These are phyloP conservation scores for Clonostachys sp. DNA, from an alignment of 2,329 filamentous ascomycete species.

Conservation along the genomic window DNA sequence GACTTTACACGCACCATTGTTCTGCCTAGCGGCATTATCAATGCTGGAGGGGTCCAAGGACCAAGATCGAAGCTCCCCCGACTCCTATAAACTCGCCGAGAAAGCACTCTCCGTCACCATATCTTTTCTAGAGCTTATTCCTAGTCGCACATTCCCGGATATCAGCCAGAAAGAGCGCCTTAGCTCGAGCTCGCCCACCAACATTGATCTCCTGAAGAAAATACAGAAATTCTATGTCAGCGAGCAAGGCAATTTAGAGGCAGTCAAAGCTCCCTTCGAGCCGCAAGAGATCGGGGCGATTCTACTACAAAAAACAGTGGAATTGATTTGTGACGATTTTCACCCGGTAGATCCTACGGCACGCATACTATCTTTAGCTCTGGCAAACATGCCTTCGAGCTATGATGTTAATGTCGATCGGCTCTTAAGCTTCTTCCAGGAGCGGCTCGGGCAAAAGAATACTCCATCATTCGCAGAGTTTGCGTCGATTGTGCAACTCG, in stretches of 20 bases:
- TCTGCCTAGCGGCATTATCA: conserved; percentile 52
- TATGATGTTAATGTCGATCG: conserved; percentile 36
- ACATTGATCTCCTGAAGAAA: conserved; percentile 50
- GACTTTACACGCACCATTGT: conserved; percentile 74
- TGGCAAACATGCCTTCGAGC: conserved; percentile 44
- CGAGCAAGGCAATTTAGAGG: conserved; percentile 66
- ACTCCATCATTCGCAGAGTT: conserved; percentile 48
- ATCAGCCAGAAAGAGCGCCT: neutral
- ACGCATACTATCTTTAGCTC: conserved; percentile 52
- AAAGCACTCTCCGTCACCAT: conserved; percentile 43
- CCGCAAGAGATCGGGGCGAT: conserved; percentile 53
- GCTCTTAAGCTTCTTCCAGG: conserved; percentile 46
- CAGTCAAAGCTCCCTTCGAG: conserved; percentile 53
- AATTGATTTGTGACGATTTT: conserved; percentile 24
- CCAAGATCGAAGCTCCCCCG: conserved; percentile 16
- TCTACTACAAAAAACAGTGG: conserved; percentile 56
- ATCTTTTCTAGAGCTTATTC: conserved; percentile 58
- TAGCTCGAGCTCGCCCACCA: conserved; percentile 10
- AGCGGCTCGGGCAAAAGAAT: conserved; percentile 31
- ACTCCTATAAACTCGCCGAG: conserved; percentile 27
- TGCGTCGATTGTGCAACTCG: conserved; percentile 53
- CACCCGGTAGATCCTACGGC: conserved; percentile 37
- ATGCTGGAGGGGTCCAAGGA: conserved; percentile 54
- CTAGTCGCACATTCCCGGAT: conserved; percentile 55
- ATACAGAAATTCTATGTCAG: conserved; percentile 65